Base-by-base conservation (phyloP, 2,329 filamentous ascomycete species). In the Mariannaea sp. region DNA sequence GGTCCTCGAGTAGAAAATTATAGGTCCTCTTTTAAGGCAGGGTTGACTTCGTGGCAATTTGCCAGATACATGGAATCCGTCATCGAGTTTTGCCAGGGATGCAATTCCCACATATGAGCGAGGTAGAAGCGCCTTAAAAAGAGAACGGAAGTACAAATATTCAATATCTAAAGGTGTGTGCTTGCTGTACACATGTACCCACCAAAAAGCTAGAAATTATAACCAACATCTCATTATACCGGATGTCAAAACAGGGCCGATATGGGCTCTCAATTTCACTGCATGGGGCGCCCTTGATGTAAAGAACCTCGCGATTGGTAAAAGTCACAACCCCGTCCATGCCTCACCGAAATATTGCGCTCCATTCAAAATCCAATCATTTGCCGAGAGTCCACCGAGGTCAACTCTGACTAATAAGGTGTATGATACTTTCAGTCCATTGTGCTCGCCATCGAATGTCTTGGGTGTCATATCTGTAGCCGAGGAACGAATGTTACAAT, bases 171-270 rank as follows among this genome's bases (percentile, higher is more conserved):
- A 32, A 29, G 19, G 9, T 12, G 44, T 39, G 33, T 33, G 26
- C 35, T 35, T 47, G 36, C 29, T 30, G 36, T 38, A 41, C 22
- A 33, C 17, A 32, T 17, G 29, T 32, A 33, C 36, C 43, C 42
- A 41, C 45, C 33, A 22, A 5, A 22, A 5, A 38, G 22, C 44
- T 53, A 38, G 50, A n/a, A 53, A 48, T 54, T 22, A 19, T 19
- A 14, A 17, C 32, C 16, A 40, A 26, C 29, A 35, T 12, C 4
- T 7, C 36, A 24, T 45, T 41, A 54, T 35, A 48, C 40, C 51
- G 39, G 51, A 13, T 13, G 24, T 20, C 48, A 12, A 38, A 33
- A 52, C 19, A 44, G 42, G 48, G 53, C 48, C 53, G 53, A 55
- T 42, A 45, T 14, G 7, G 6, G 8, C 9, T 24, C 19, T n/a